Evolutionary conservation across 2,329 filamentous ascomycete species (phyloP).

Genomic region (Trichoderma endophyticum): DNA sequence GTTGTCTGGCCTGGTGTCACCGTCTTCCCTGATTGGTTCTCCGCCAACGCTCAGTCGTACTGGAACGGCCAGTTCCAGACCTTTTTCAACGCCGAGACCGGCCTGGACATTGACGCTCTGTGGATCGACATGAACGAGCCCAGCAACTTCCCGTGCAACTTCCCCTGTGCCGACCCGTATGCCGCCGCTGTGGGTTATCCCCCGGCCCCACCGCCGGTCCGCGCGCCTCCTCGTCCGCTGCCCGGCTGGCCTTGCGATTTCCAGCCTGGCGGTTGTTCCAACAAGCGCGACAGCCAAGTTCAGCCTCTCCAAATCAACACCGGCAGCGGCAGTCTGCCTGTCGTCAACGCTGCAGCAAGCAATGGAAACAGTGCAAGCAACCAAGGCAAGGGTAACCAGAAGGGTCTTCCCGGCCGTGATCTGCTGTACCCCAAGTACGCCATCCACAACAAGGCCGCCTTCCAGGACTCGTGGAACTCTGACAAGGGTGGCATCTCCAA

Average conservation of each 20-base stretch:
- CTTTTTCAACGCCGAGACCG: conserved; percentile 62
- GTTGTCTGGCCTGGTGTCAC: conserved; percentile 76
- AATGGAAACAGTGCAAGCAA: conserved; percentile 32
- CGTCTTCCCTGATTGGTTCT: conserved; percentile 76
- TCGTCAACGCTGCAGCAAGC: background rate
- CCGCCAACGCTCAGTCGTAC: conserved; percentile 59
- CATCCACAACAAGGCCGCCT: conserved; percentile 68
- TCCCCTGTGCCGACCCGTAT: conserved; percentile 30
- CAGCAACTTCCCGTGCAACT: conserved; percentile 33
- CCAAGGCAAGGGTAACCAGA: conserved; percentile 51
- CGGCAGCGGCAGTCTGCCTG: conserved; percentile 1
- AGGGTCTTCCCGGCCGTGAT: conserved; percentile 48
- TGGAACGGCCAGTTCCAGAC: conserved; percentile 66
- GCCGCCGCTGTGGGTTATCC: conserved; percentile 44
- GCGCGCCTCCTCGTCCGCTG: conserved; percentile 60
- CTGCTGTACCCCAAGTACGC: conserved; percentile 73
- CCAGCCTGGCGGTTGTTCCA: conserved; percentile 27
- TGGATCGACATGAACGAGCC: conserved; percentile 70
- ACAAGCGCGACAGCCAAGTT: conserved; percentile 7
- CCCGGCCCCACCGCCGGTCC: conserved; percentile 60
- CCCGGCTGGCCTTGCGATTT: conserved; percentile 60
- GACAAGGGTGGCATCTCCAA: conserved; percentile 59
- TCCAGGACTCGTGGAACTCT: conserved; percentile 29
- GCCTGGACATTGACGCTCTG: conserved; percentile 72
- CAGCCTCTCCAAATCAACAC: background rate